These are phyloP conservation scores for Aphanocladium album DNA, from an alignment of 2,329 filamentous ascomycete species.

Conservation along the genomic window DNA sequence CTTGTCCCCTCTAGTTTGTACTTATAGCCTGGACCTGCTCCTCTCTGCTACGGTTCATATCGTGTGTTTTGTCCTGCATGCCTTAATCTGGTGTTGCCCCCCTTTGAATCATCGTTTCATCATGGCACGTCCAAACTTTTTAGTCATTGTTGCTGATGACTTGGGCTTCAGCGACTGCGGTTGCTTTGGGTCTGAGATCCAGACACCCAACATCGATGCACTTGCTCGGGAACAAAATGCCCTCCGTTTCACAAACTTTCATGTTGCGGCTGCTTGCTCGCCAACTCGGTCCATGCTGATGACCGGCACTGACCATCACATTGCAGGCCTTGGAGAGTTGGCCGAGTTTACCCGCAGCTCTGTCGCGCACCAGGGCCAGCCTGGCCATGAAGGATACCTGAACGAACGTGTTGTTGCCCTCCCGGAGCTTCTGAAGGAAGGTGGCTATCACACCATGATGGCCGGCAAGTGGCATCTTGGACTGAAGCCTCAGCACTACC, in stretches of 20 bases:
- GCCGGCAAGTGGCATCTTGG: conserved; percentile 28
- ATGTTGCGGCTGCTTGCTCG: conserved; percentile 60
- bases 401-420: conserved; percentile 26
- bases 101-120: background rate
- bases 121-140: conserved; percentile 28
- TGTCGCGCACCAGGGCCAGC: conserved; percentile 13
- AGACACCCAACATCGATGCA: conserved; percentile 26
- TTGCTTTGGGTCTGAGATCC: conserved; percentile 29
- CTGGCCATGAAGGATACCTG: conserved; percentile 29
- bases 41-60: background rate
- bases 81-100: background rate
- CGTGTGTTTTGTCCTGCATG: background rate
- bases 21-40: background rate
- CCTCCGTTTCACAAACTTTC: conserved; percentile 59
- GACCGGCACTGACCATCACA: conserved; percentile 49
- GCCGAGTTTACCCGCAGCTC: conserved; percentile 32
- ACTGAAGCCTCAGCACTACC: conserved; percentile 38
- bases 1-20: background rate
- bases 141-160: conserved; percentile 31
- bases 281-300: conserved; percentile 62
- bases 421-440: conserved; percentile 24
- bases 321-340: conserved; percentile 49
- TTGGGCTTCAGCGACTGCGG: conserved; percentile 28
- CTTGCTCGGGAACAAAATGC: conserved; percentile 36
- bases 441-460: conserved; percentile 28